Base-by-base conservation (phyloP, 164 flowering plant genomes). In the Vitis riparia region DNA sequence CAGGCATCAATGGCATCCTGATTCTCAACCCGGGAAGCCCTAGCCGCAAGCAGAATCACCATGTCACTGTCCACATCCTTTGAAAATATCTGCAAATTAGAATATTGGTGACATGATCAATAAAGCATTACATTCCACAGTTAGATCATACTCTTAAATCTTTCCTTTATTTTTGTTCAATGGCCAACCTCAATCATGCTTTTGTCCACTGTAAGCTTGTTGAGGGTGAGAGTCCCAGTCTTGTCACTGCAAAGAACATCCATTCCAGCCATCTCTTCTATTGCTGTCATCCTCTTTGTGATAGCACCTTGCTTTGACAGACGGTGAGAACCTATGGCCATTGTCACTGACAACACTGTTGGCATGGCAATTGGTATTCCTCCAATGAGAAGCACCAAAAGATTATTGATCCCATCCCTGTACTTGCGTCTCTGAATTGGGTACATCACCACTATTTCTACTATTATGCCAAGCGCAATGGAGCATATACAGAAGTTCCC, bases 401-500 rank as follows among this genome's bases (percentile, higher is more conserved):
- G 80, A 68, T 85, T 85, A 68, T 85, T 79, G 60, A 85, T 83
- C 15, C 87, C 89, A 63, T 69, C 75, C n/a, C 87, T 82, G 63
- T 84, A 84, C 52, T 13, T 60, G 2, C 85, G 78, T 55, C 70
- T 73, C 70, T 85, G 89, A 63, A 85, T 82, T 2, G 85, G 85
- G 62, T 82, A 85, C 89, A 85, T 85, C 5, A 84, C 85, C 0
- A 85, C 51, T 6, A 82, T 52, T 73, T 85, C 89, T 17, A 80
- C 51, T 1, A 80, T 2, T 71, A 85, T 82, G 37, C 89, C 87
- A 12, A 78, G 2, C 1, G 79, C 87, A 49, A 85, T 85, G 48
- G 88, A 80, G 81, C 81, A 75, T 27, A 85, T 85, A 72, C 88
- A 85, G 81, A 82, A 85, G 81, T 84, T 85, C 9, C 87, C 89